Evolutionary conservation across 2,329 filamentous ascomycete species (phyloP).

Genomic region (Paramyrothecium roridum): DNA sequence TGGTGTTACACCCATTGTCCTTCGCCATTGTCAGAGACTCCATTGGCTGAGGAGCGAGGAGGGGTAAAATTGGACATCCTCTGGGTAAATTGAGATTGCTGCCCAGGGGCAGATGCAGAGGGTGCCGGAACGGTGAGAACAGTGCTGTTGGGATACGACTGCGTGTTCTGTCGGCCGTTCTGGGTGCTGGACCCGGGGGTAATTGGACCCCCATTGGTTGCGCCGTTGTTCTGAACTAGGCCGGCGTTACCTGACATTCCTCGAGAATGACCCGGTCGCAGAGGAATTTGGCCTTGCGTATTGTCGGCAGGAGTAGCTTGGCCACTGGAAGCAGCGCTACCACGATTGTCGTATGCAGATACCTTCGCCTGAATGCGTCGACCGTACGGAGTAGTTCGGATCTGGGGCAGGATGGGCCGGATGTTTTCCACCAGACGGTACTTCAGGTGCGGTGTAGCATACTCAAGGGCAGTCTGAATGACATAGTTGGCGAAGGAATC

Average conservation of each 20-base stretch:
- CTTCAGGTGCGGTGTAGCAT: slow-evolving; percentile 71
- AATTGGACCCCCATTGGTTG: slow-evolving; percentile 16
- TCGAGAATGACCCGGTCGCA: slow-evolving; percentile 42
- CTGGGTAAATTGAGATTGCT: slow-evolving; percentile 25
- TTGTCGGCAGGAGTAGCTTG: slow-evolving; percentile 51
- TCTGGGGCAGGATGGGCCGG: slow-evolving; percentile 77
- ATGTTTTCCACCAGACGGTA: slow-evolving; percentile 77
- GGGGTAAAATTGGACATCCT: slow-evolving; percentile 21
- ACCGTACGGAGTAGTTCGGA: slow-evolving; percentile 89
- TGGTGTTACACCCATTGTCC: slow-evolving; percentile 35
- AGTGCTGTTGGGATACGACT: slow-evolving; percentile 28
- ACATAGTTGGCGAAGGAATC: slow-evolving; percentile 98
- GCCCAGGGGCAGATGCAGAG: slow-evolving; percentile 16
- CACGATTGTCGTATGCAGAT: slow-evolving; percentile 52
- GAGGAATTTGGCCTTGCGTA: slow-evolving; percentile 50
- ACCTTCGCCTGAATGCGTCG: slow-evolving; percentile 93
- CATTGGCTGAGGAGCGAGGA: slow-evolving; percentile 17
- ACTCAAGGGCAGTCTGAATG: slow-evolving; percentile 92
- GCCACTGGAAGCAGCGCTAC: slow-evolving; percentile 39
- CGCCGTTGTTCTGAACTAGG: slow-evolving; percentile 27
- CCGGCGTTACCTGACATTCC: slow-evolving; percentile 36
- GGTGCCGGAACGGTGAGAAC: slow-evolving; percentile 27
- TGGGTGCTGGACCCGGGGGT: slow-evolving; percentile 12
- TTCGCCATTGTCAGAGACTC: slow-evolving; percentile 27
- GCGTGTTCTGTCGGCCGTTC: slow-evolving; percentile 27